phyloP scores from a whole-genome alignment of 345 rosid species.

The Acer yangbiense region DNA sequence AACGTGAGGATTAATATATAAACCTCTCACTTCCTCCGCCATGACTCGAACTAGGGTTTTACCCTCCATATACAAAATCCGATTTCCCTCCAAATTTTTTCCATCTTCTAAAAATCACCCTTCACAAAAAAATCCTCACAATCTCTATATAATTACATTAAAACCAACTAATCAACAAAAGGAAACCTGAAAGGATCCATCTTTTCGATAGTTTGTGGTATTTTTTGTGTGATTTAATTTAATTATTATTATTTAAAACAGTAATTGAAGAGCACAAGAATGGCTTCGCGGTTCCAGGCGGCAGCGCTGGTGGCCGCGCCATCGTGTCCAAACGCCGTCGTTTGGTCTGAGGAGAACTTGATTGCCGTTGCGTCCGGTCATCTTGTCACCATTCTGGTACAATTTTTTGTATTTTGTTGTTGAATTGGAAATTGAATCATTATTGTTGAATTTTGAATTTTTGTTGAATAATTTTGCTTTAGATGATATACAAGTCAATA shows the following conservation, averaged over 20 bases:
- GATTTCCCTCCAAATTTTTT: constrained; percentile 45
- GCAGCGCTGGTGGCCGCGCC: constrained; percentile 75
- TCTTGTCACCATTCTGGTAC: constrained; percentile 80
- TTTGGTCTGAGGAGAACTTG: constrained; percentile 94
- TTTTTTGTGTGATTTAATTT: background rate
- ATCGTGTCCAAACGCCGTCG: constrained; percentile 72
- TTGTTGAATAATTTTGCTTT: background rate
- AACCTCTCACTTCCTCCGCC: constrained; percentile 15
- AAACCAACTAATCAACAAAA: background rate
- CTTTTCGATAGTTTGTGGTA: background rate
- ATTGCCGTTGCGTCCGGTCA: constrained; percentile 87
- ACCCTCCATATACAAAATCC: constrained; percentile 6
- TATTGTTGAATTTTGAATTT: background rate
- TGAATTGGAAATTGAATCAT: background rate
- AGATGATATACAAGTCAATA: background rate
- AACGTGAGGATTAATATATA: background rate
- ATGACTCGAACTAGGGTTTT: constrained; percentile 71
- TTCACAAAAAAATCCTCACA: background rate
- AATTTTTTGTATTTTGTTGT: background rate
- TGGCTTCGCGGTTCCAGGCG: constrained; percentile 89
- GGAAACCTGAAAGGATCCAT: background rate
- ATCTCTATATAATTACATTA: background rate
- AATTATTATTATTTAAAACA: too few species aligned
- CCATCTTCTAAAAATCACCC: background rate
- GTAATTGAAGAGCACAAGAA: constrained; percentile 13